Conservation (phyloP, 768 basidiomycete species). For the Mycena latifolia region DNA sequence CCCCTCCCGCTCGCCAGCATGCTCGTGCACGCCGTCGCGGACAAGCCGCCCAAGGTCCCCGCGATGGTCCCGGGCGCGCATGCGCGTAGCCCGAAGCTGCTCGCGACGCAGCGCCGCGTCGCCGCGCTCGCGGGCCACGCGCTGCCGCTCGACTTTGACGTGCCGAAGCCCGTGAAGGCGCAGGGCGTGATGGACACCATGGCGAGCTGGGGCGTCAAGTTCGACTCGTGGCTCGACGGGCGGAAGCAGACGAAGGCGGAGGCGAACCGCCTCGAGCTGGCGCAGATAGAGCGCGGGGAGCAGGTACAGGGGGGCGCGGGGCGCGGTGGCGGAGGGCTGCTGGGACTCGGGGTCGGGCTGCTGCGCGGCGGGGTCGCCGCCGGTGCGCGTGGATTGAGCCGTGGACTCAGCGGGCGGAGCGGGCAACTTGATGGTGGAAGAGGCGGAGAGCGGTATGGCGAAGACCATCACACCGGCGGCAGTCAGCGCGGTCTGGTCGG, state of each 20-base stretch:
- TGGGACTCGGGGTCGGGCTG: neutral
- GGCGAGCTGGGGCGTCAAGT: conserved; percentile 37
- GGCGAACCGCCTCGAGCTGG: conserved; percentile 33
- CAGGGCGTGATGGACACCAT: conserved; percentile 40
- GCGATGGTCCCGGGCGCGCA: conserved; percentile 20
- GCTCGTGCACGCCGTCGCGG: conserved; percentile 37
- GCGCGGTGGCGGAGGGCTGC: neutral
- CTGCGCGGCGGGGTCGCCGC: neutral
- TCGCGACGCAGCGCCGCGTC: conserved; percentile 35
- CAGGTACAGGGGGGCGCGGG: neutral
- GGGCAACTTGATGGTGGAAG: neutral
- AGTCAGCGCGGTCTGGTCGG: conserved; percentile 7
- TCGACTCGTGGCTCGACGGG: conserved; percentile 34
- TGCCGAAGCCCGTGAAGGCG: conserved; percentile 39
- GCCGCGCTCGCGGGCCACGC: conserved; percentile 38
- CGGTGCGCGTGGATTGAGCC: neutral
- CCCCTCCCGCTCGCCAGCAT: conserved; percentile 30
- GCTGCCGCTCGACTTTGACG: conserved; percentile 34
- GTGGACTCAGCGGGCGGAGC: too few species aligned
- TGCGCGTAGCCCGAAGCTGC: conserved; percentile 21
- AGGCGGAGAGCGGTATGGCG: neutral
- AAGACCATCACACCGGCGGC: neutral
- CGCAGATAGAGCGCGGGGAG: conserved; percentile 16
- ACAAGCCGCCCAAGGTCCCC: conserved; percentile 27
- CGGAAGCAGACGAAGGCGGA: conserved; percentile 36